Evolutionary conservation across 2,329 filamentous ascomycete genomes (phyloP).

Genomic region (Colletotrichum liaoningense): DNA sequence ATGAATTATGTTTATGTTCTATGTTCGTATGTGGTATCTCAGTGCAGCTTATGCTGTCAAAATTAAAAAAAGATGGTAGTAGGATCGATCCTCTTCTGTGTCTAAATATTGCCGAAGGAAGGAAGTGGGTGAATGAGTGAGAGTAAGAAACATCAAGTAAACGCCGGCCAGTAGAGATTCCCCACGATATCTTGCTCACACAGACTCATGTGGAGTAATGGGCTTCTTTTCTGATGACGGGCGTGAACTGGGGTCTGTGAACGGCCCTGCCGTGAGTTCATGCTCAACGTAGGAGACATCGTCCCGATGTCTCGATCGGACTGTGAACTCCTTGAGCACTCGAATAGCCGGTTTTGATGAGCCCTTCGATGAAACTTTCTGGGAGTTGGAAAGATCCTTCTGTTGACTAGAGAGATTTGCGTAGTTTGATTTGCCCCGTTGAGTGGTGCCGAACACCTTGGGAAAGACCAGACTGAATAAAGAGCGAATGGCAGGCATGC

Average conservation of each 20-base stretch:
- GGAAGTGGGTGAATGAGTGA: background rate
- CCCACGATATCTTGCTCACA: background rate
- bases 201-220: constrained; percentile 16
- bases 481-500: constrained; percentile 45
- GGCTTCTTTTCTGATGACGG: constrained; percentile 9
- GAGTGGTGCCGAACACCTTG: constrained; percentile 44
- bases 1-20: background rate
- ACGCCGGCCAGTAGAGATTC: background rate
- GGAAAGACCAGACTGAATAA: constrained; percentile 49
- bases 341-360: constrained; percentile 6
- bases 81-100: background rate
- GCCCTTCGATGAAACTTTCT: constrained; percentile 6
- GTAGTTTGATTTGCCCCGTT: constrained; percentile 27
- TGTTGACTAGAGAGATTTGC: constrained; percentile 19
- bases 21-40: background rate
- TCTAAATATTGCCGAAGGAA: background rate
- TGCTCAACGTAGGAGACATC: constrained; percentile 18
- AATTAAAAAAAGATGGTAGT: too few relatives aligned
- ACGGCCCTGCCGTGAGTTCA: constrained; percentile 1
- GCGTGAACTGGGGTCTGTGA: constrained; percentile 4
- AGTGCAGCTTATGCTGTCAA: background rate
- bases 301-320: constrained; percentile 20
- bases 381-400: background rate
- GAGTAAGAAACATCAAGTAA: background rate
- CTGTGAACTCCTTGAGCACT: constrained; percentile 25